Evolutionary conservation across 2,329 filamentous ascomycete species (phyloP).

Genomic region (Clarireedia homoeocarpa): DNA sequence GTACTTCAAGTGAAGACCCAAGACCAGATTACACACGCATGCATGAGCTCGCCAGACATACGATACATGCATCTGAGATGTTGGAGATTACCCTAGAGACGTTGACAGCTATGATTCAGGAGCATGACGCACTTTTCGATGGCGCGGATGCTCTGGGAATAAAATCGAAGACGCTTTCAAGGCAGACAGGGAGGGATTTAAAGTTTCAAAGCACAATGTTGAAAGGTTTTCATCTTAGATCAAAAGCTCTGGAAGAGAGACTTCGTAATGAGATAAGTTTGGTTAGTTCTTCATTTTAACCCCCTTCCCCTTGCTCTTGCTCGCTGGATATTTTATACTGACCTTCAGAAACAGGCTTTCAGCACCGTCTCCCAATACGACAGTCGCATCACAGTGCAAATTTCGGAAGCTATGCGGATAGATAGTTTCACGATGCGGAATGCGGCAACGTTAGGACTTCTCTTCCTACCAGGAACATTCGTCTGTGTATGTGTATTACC

Average conservation of each 20-base stretch:
- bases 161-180: not conserved
- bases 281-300: not conserved
- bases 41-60: conserved; percentile 4
- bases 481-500: conserved; percentile 11
- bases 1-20: not conserved
- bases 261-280: conserved; percentile 4
- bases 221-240: conserved; percentile 1
- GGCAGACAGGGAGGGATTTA: not conserved
- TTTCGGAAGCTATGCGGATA: not conserved
- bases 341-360: not conserved
- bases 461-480: conserved; percentile 17
- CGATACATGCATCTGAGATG: conserved; percentile 1
- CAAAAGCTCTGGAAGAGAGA: conserved; percentile 1
- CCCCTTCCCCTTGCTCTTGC: not conserved
- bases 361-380: conserved; percentile 1
- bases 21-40: not conserved
- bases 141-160: not conserved
- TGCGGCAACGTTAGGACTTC: conserved; percentile 12
- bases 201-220: not conserved
- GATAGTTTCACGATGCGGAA: conserved; percentile 16
- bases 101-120: not conserved
- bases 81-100: not conserved
- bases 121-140: not conserved
- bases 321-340: not conserved
- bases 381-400: not conserved